phyloP scores from a whole-genome alignment of 306 rosid genomes.

The Fragaria vesca region DNA sequence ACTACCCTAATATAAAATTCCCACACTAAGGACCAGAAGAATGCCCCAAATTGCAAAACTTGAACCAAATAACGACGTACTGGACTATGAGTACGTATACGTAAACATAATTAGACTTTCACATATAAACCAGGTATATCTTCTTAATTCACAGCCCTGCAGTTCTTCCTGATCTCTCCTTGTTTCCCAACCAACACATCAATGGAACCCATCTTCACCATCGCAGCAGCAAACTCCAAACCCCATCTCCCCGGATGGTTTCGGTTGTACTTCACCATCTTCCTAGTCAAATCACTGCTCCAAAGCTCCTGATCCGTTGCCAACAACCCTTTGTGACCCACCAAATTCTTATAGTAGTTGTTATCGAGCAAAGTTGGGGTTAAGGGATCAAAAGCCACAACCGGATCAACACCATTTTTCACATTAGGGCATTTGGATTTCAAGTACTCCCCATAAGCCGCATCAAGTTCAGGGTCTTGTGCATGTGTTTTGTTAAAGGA shows the following conservation, averaged over 20 bases:
- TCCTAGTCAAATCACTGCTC: not conserved
- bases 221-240: not conserved
- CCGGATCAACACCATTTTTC: not conserved
- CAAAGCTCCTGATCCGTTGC: not conserved
- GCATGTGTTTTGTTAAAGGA: not conserved
- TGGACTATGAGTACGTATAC: no score
- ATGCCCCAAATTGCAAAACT: no score
- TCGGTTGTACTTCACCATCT: not conserved
- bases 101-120: not conserved
- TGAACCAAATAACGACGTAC: no score
- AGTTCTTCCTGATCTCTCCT: not conserved
- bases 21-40: no score
- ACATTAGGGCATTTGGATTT: not conserved
- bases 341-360: not conserved
- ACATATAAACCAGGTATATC: not conserved
- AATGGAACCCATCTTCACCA: not conserved
- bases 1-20: no score
- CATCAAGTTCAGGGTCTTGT: not conserved
- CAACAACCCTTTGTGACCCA: not conserved
- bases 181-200: not conserved
- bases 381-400: not conserved
- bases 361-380: not conserved
- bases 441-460: not conserved
- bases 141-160: not conserved
- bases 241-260: conserved; percentile 2